phyloP scores from a whole-genome alignment of 345 rosid genomes.

The Camelina laxa region DNA sequence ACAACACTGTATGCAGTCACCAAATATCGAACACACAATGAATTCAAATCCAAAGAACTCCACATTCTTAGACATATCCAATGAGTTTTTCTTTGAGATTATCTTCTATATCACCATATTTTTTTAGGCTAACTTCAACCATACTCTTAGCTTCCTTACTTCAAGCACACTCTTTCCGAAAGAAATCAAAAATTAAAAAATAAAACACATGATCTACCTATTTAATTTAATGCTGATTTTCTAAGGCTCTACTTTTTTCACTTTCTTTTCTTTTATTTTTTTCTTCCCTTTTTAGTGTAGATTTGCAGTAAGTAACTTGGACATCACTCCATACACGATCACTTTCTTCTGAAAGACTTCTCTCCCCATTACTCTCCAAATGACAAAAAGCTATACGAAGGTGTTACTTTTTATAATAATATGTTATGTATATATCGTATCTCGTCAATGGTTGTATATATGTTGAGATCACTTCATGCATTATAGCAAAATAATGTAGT shows the following conservation, averaged over 20 bases:
- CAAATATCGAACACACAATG: constrained; percentile 31
- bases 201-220: constrained; percentile 25
- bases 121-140: constrained; percentile 38
- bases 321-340: constrained; percentile 45
- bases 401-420: background rate
- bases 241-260: constrained; percentile 40
- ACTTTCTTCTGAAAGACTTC: constrained; percentile 45
- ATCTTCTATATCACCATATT: constrained; percentile 27
- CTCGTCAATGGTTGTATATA: constrained; percentile 14
- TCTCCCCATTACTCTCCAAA: constrained; percentile 35
- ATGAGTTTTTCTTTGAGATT: constrained; percentile 30
- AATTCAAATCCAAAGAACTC: constrained; percentile 26
- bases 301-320: constrained; percentile 45
- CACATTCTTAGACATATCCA: constrained; percentile 20
- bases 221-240: constrained; percentile 40
- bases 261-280: constrained; percentile 18
- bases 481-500: constrained; percentile 10
- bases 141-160: constrained; percentile 45
- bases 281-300: constrained; percentile 14
- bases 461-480: constrained; percentile 29
- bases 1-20: constrained; percentile 13
- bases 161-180: constrained; percentile 38
- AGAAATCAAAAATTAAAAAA: background rate
- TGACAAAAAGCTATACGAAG: constrained; percentile 31
- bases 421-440: background rate